Base-by-base conservation (phyloP, 169 alveolate genomes). In the Plasmodium vinckei region DNA sequence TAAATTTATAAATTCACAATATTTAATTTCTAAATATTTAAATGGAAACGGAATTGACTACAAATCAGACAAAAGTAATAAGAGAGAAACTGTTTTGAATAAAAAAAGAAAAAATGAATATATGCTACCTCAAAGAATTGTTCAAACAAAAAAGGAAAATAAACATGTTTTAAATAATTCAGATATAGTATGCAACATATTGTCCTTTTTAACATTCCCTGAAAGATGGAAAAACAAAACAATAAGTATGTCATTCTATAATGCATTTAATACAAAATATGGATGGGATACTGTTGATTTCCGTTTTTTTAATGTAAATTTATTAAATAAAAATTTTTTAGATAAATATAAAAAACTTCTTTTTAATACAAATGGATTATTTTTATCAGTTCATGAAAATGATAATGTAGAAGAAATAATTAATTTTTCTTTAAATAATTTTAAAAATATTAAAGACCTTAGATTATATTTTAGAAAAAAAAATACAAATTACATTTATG, bases 231-330 rank as follows among this genome's bases (percentile, higher is more conserved):
- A 57, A 23, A 17, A n/a, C 51, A 79, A 67, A 54, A 51, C 39
- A 39, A 25, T 79, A 79, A 79, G 59, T 42, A 79, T 21, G 60
- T 79, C 77, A 7, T 79, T 79, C 57, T 79, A 79, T 59, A 15
- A 49, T 65, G 79, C 89, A n/a, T 79, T 79, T 44, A 56, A 79
- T 57, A 79, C 89, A 49, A 79, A 79, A 21, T 79, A 65, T 67
- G 77, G 82, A 53, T 79, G 89, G 89, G 21, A 27, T 33, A 53
- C 9, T 69, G 6, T 79, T 51, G 89, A 79, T 54, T 69, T 79
- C 13, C 89, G 89, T 4, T 79, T 79, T 46, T 42, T 65, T 53
- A n/a, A 79, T 79, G 21, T 79, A 53, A 63, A 79, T 23, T 17
- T 79, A 42, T 79, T 79, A 53, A 79, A 79, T 53, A 0, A 17